Evolutionary conservation across 257 asterid genomes (phyloP), one percentile per base, ranked within the genome.

Genomic region (Jaltomata sinuosa): DNA sequence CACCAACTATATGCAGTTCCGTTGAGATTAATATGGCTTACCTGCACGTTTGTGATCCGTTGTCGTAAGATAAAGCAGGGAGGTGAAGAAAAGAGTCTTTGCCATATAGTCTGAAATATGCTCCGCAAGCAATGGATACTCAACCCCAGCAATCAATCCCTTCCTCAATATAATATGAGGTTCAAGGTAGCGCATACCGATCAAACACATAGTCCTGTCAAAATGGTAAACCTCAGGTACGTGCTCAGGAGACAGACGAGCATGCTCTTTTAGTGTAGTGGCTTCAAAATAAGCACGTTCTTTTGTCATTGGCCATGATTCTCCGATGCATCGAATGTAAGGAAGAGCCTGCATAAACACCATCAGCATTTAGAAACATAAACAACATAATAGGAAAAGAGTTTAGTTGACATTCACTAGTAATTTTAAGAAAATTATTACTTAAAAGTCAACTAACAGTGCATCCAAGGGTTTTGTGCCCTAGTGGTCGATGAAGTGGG

Each of bases 281-380:
- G 91, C 85, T 91, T 97, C 99, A 84, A 97, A 97, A 90, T 93
- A 94, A 54, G 99, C 97, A 65, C 99, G 98, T 57, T 97, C 99
- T 83, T 97, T 97, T 3, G 97, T 49, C 99, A 97, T 92, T 25
- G 98, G 98, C 98, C 98, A 95, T n/a, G 98, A 94, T 82, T 97
- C 99, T 52, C 99, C 99, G 3, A 97, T 93, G 55, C 91, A 89
- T 82, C 99, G 97, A 87, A 97, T 85, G 83, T 95, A 97, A 2
- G 99, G 99, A 82, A 95, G 88, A 71, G 99, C 99, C 99, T 97
- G 92, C 89, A 84, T 64, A n/a, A n/a, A 85, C 32, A 84, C 82
- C 61, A 71, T 36, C 85, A 61, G 50, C 88, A 76, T 52, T 50
- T 69, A 74, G 85, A 45, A 4, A 49, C 53, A 31, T 19, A 16